Conservation (phyloP, 1,139 yeast genomes). For the Arxiozyma telluris region DNA sequence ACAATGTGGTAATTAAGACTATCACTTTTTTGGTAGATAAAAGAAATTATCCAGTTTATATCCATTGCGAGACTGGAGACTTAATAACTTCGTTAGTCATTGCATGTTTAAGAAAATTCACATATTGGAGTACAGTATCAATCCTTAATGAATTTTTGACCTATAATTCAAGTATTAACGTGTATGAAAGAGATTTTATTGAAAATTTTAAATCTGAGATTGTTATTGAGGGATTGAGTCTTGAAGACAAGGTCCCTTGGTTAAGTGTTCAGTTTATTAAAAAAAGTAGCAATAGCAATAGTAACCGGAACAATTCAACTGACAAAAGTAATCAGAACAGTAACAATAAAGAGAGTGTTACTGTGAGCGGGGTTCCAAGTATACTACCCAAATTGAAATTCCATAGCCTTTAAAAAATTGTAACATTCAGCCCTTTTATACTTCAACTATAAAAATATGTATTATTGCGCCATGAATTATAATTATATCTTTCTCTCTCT, state of each 20-base stretch:
- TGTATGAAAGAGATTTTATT: constrained; percentile 75
- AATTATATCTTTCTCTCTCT: not conserved
- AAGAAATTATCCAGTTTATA: constrained; percentile 58
- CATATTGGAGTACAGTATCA: constrained; percentile 85
- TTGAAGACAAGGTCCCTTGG: constrained; percentile 28
- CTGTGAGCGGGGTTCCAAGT: constrained; percentile 13
- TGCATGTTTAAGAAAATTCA: constrained; percentile 76
- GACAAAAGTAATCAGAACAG: not conserved
- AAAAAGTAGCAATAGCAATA: not conserved
- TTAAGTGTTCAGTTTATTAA: constrained; percentile 16
- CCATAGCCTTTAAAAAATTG: constrained; percentile 16
- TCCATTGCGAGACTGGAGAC: constrained; percentile 87
- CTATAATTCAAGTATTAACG: constrained; percentile 69
- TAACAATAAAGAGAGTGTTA: constrained; percentile 2
- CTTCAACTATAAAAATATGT: not conserved
- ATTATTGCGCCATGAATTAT: not conserved
- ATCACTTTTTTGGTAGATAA: constrained; percentile 53
- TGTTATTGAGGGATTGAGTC: constrained; percentile 31
- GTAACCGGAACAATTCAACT: constrained; percentile 2
- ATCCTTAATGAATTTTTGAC: constrained; percentile 78
- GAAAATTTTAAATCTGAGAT: constrained; percentile 68
- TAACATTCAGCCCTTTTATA: not conserved
- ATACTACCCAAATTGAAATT: constrained; percentile 22
- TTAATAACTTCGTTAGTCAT: constrained; percentile 75
- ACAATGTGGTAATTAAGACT: constrained; percentile 49